Base-by-base conservation (phyloP, 305 asterid species). In the Caryopteris hybrid region DNA sequence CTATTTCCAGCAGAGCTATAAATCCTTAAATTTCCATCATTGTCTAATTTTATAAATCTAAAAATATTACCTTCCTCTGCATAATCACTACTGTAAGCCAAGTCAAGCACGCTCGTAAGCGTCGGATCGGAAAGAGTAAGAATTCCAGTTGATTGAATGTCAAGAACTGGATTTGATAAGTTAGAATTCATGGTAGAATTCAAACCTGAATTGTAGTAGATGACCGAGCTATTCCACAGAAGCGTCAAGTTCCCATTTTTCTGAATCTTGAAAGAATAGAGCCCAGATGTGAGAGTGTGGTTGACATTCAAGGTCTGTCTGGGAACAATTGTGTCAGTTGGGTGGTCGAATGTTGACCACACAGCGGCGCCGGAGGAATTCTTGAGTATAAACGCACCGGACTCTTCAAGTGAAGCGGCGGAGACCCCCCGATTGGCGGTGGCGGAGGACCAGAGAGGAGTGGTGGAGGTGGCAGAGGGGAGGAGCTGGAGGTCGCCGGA, bases 401-500 rank as follows among this genome's bases (percentile, higher is more conserved):
- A 79, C 1, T 84, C 86, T 3, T 78, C 84, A 11, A 92, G 81
- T n/a, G 79, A 20, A 20, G 90, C 96, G 64, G 81, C 67, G 69
- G 92, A 25, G 70, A 85, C 80, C 6, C 88, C 86, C 59, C 50
- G 79, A 50, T 76, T 64, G 11, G 84, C 74, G 63, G 98, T 92
- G 74, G 56, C 69, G 43, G 98, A 87, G 48, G 86, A 72, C 98
- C 98, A 92, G 59, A 86, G 78, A 0, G 90, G 82, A 17, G 81
- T 27, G 46, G 72, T 8, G 69, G 88, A 71, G 72, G 79, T 59
- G 29, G 78, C 34, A 1, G 82, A 59, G 23, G 86, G 73, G 52
- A 84, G 92, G 74, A 92, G 91, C 72, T 79, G 88, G 53, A 92
- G 95, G 76, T 92, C 86, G 4, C 96, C 98, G 69, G 86, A 66